Percentiles rank a stretch among this genome's conserved stretches.
Conservation (phyloP, 2,329 filamentous ascomycete species). For the Sporothrix phasma region DNA sequence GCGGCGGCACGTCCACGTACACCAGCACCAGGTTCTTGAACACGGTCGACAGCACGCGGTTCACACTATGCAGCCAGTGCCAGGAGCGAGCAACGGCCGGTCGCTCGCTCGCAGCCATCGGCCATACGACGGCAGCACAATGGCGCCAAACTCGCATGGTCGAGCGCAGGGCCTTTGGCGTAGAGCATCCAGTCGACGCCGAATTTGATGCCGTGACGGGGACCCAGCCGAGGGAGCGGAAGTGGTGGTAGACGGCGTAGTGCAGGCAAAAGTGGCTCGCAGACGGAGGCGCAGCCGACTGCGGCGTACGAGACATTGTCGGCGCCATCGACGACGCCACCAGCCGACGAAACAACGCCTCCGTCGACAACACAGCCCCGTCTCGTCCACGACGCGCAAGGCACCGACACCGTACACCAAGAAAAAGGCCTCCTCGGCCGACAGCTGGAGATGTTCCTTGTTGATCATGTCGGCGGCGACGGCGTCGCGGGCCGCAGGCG, state of each 20-base stretch:
- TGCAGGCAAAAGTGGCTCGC: slow-evolving; percentile 74
- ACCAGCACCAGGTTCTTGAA: slow-evolving; percentile 81
- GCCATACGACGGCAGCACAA: slow-evolving; percentile 60
- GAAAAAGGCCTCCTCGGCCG: slow-evolving; percentile 85
- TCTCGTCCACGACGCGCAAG: slow-evolving; percentile 50
- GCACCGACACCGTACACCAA: slow-evolving; percentile 70
- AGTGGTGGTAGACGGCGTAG: slow-evolving; percentile 91
- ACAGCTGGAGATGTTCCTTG: slow-evolving; percentile 83
- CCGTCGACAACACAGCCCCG: slow-evolving; percentile 38
- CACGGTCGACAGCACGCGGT: slow-evolving; percentile 81
- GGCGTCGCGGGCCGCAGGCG: background rate
- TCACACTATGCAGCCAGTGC: slow-evolving; percentile 82
- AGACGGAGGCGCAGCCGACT: background rate
- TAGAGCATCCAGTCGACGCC: slow-evolving; percentile 93
- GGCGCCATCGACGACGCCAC: background rate
- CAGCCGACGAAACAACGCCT: slow-evolving; percentile 53
- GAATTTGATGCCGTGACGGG: slow-evolving; percentile 91
- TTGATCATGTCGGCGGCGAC: slow-evolving; percentile 30
- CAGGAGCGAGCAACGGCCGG: slow-evolving; percentile 36
- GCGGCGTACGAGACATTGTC: background rate
- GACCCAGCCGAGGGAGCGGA: slow-evolving; percentile 90
- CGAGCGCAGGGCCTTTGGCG: slow-evolving; percentile 82
- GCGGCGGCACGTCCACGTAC: slow-evolving; percentile 83
- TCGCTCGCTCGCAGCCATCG: background rate
- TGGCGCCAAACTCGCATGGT: slow-evolving; percentile 89